Base-by-base conservation (phyloP, 352 stramenopile genomes). In the Phytophthora idaei region DNA sequence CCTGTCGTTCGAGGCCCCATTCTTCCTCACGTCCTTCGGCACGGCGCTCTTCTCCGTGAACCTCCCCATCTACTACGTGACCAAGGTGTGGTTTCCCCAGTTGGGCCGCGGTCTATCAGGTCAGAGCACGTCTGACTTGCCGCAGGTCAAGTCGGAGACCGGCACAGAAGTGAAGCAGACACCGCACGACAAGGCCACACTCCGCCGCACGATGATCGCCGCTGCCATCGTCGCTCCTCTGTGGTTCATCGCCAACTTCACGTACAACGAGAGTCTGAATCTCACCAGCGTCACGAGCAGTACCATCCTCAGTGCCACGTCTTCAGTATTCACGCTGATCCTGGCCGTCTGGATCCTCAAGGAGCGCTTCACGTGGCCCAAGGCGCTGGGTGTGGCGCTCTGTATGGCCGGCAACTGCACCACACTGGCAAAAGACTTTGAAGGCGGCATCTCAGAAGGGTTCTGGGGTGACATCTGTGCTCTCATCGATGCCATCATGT, bases 201-300 rank as follows among this genome's bases (percentile, higher is more conserved):
- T 79, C 27, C 69, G 64, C 12, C 64, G 74, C 29, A 87, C 80
- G 15, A 61, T 85, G 44, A 64, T 85, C 52, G 81, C 76, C 8
- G 57, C 65, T 4, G 72, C 83, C 2, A 71, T 88, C 44, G 78
- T 99, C 61, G 86, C 89, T 21, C 94, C 95, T 36, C 67, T 99
- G 36, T 99, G 96, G 95, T 99, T 99, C 79, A 54, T 97, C 45
- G 94, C 94, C 27, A 98, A 99, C 71, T 98, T 91, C 53, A 87
- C 90, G 39, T 99, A 99, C 81, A 98, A 98, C 76, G 72, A 92
- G 44, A 96, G 81, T 44, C 77, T 99, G n/a, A 83, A 90, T 71
- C 87, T 90, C 66, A 98, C 94, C 7, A 90, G 89, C 52, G 96
- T 99, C 53, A 98, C 94, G 39, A 98, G 89, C 68, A 97, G 82